These are phyloP conservation scores for Syncephalastrum monosporum DNA, from an alignment of 371 early-diverging fungal genomes.

Conservation along the genomic window DNA sequence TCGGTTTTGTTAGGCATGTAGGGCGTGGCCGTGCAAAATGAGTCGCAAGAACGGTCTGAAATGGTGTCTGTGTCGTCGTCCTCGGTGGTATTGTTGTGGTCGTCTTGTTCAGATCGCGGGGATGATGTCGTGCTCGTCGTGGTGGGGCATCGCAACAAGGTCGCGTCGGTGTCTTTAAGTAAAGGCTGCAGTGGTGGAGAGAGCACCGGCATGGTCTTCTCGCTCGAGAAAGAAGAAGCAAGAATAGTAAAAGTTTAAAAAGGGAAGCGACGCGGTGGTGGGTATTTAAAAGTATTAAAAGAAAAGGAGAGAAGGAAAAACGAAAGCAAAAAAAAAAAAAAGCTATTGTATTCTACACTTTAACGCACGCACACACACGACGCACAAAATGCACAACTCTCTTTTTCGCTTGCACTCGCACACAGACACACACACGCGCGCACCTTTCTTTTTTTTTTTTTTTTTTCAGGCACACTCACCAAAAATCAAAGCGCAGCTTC, in stretches of 20 bases:
- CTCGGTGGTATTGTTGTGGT: slow-evolving; percentile 14
- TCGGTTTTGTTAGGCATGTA: slow-evolving; percentile 10
- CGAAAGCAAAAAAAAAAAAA: not conserved
- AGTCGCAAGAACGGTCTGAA: slow-evolving; percentile 16
- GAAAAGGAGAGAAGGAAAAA: slow-evolving; percentile 4
- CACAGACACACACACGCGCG: too few species aligned
- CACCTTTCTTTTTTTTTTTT: too few species aligned
- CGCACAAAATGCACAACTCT: too few species aligned
- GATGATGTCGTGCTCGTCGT: slow-evolving; percentile 10
- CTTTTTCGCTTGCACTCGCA: too few species aligned
- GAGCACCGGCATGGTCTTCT: not conserved
- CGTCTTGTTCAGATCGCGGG: slow-evolving; percentile 13
- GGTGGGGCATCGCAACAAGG: slow-evolving; percentile 15
- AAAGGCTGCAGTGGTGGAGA: slow-evolving; percentile 2
- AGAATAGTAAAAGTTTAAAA: not conserved
- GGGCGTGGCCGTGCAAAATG: slow-evolving; percentile 13
- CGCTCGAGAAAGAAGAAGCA: slow-evolving; percentile 1
- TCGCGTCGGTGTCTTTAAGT: slow-evolving; percentile 8
- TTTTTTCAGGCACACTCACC: too few species aligned
- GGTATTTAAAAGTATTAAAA: slow-evolving; percentile 8
- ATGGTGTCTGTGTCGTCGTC: slow-evolving; percentile 8
- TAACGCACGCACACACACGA: too few species aligned
- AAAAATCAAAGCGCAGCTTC: too few species aligned
- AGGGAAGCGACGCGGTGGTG: not conserved
- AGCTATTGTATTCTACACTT: too few species aligned